Conservation (phyloP, 1,139 yeast species). For the Magnusiomyces paraingens region DNA sequence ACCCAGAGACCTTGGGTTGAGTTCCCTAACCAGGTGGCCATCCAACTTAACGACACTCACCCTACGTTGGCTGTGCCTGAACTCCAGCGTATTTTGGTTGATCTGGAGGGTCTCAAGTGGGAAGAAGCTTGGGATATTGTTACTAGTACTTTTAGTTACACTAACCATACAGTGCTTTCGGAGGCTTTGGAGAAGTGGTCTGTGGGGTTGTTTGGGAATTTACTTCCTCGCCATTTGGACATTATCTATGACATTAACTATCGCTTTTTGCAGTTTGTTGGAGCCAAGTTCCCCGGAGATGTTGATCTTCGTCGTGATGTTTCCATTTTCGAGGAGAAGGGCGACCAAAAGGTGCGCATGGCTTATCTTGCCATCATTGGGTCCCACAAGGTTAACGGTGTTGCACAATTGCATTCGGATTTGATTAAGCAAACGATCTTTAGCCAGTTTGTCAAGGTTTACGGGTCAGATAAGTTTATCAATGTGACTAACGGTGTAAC, state of each 20-base stretch:
- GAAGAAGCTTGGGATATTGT: conserved; percentile 82
- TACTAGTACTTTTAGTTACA: conserved; percentile 76
- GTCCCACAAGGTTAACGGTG: conserved; percentile 91
- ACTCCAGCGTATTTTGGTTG: conserved; percentile 78
- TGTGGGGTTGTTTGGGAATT: conserved; percentile 63
- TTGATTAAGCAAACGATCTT: conserved; percentile 83
- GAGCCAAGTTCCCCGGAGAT: conserved; percentile 61
- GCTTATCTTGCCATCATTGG: conserved; percentile 88
- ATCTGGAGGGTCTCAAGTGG: conserved; percentile 76
- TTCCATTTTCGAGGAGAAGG: conserved; percentile 77
- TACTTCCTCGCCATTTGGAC: conserved; percentile 88
- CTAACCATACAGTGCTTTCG: conserved; percentile 90
- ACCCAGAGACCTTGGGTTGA: conserved; percentile 71
- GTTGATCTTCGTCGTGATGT: conserved; percentile 61
- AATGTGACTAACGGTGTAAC: conserved; percentile 95
- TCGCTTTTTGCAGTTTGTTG: conserved; percentile 71
- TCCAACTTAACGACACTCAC: conserved; percentile 92
- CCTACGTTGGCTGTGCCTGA: conserved; percentile 91
- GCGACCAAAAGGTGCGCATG: conserved; percentile 82
- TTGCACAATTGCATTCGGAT: conserved; percentile 91
- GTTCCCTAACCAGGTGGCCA: conserved; percentile 81
- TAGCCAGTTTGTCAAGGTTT: conserved; percentile 79
- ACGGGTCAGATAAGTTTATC: conserved; percentile 75
- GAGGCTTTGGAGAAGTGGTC: conserved; percentile 98
- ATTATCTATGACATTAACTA: conserved; percentile 83